Base-by-base conservation (phyloP, 176 grass and related monocot species). In the Lolium perenne region DNA sequence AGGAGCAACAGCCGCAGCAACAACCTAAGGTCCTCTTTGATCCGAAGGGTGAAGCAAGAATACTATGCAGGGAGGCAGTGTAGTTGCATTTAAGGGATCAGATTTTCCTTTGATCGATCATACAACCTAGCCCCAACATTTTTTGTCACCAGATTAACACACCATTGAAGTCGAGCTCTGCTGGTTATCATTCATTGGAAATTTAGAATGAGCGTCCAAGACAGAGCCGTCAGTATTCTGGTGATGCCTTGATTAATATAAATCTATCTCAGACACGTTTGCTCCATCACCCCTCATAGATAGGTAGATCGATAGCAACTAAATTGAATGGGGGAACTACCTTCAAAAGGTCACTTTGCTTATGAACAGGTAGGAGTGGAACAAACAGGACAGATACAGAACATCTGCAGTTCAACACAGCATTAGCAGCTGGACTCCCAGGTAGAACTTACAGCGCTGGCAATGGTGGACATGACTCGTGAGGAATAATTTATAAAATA, bases 141-240 rank as follows among this genome's bases (percentile, higher is more conserved):
- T 4, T 41, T 41, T 41, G 40, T 41, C 40, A 41, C 40, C 5
- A 65, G 32, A 63, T 60, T 58, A n/a, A 3, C 35, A 73, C n/a
- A 64, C 45, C 74, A 5, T 17, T 29, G 72, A 56, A 21, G 49
- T 69, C 50, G 11, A 78, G 49, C 45, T 80, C 10, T 7, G 8
- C 43, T 59, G 87, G 46, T 85, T 89, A 59, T 83, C 43, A 40
- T 22, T 21, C 38, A 14, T n/a, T n/a, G n/a, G n/a, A n/a, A n/a
- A n/a, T n/a, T n/a, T 16, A n/a, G 21, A 46, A 73, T 73, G 76
- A 79, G 38, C 84, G 35, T 84, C 76, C 87, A 43, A 89, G 46
- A 56, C 8, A 80, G 21, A 80, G 21, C 56, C 46, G 13, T n/a
- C 26, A 74, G 7, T 41, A 49, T 6, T 46, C 12, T 0, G 2